Conservation (phyloP, 768 basidiomycete genomes). For the Pleurotus ostreatus region DNA sequence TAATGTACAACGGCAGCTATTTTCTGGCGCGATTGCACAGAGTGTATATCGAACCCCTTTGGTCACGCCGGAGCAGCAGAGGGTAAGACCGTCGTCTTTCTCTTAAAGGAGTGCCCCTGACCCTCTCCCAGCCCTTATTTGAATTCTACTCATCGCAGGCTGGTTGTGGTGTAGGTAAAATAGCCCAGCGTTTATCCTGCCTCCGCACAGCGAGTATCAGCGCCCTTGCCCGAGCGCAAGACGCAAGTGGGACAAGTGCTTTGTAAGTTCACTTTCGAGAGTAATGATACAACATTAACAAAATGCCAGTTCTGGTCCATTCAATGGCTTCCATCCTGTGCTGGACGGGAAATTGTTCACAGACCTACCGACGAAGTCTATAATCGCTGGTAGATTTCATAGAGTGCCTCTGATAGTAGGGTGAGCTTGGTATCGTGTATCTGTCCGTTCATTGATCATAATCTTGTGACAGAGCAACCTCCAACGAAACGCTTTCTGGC, state of each 20-base stretch:
- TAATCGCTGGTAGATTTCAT: constrained; percentile 41
- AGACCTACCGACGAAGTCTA: constrained; percentile 43
- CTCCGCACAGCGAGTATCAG: constrained; percentile 47
- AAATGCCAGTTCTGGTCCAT: constrained; percentile 17
- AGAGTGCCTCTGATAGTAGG: constrained; percentile 57
- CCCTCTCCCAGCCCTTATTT: constrained; percentile 42
- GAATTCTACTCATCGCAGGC: constrained; percentile 43
- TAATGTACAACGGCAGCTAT: constrained; percentile 33
- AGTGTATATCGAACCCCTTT: constrained; percentile 53
- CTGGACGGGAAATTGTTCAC: constrained; percentile 50
- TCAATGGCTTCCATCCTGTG: constrained; percentile 45
- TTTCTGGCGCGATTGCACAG: constrained; percentile 56
- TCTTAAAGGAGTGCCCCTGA: background rate
- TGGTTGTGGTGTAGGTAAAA: constrained; percentile 40
- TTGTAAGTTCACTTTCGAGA: constrained; percentile 31
- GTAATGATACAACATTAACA: background rate
- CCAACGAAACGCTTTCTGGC: constrained; percentile 54
- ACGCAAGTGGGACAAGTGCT: constrained; percentile 32
- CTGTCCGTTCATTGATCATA: background rate
- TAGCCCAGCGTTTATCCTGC: constrained; percentile 36
- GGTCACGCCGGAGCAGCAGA: constrained; percentile 46
- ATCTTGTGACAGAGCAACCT: constrained; percentile 36
- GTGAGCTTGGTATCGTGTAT: constrained; percentile 26
- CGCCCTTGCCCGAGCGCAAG: constrained; percentile 51
- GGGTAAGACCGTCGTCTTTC: constrained; percentile 28